Evolutionary conservation across 176 grass and related monocot genomes (phyloP).

Genomic region (Musa troglodytarum): DNA sequence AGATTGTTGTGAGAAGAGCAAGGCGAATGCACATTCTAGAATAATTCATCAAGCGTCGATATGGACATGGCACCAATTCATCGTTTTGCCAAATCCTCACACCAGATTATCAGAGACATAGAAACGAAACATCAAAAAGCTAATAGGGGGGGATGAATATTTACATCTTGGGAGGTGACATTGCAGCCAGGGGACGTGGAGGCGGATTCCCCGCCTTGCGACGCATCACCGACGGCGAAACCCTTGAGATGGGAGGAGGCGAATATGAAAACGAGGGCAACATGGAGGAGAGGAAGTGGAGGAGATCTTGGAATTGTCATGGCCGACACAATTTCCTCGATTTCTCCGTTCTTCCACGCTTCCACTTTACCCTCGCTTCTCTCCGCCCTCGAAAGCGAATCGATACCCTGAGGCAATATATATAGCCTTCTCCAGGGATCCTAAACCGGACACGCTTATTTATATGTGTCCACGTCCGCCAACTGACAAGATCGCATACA

Average conservation of each 20-base stretch:
- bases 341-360: not conserved
- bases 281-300: conserved; percentile 21
- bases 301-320: conserved; percentile 31
- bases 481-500: too few relatives aligned
- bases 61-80: not conserved
- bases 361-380: not conserved
- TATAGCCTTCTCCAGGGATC: too few relatives aligned
- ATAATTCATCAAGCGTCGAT: too few relatives aligned
- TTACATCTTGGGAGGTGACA: conserved; percentile 49
- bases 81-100: not conserved
- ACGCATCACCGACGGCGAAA: conserved; percentile 20
- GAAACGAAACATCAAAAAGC: not conserved
- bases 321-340: not conserved
- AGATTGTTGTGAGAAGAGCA: not conserved
- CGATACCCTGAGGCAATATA: too few relatives aligned
- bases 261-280: conserved; percentile 8
- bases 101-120: not conserved
- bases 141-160: not conserved
- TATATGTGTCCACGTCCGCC: too few relatives aligned
- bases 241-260: conserved; percentile 12
- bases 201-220: conserved; percentile 35
- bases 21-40: too few relatives aligned
- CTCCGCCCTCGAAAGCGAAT: too few relatives aligned
- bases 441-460: too few relatives aligned
- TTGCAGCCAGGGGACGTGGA: conserved; percentile 60